phyloP scores from a whole-genome alignment of 805 yeast genomes.

The Candida maris region DNA sequence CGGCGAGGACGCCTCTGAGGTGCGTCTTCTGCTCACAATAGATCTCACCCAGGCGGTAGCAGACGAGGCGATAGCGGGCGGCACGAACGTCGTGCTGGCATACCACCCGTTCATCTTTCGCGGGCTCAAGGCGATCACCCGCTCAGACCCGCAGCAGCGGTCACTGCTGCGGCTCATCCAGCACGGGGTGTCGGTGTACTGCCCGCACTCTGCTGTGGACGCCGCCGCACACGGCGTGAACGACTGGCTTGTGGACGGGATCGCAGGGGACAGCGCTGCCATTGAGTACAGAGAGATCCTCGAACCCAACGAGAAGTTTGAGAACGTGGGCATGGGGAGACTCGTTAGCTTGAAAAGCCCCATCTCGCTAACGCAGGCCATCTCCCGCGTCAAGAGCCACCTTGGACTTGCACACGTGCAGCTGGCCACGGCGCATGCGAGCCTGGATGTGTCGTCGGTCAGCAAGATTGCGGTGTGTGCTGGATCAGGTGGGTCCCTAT shows the following conservation, averaged over 20 bases:
- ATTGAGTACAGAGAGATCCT: constrained; percentile 35
- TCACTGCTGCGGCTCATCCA: constrained; percentile 71
- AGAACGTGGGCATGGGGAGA: constrained; percentile 81
- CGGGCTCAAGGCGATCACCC: constrained; percentile 71
- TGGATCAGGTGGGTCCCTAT: constrained; percentile 86
- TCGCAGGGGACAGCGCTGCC: constrained; percentile 23
- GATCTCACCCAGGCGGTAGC: constrained; percentile 84
- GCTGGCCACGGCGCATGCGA: constrained; percentile 42
- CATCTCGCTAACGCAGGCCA: constrained; percentile 40
- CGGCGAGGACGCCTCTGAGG: constrained; percentile 9
- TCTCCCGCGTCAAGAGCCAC: constrained; percentile 48
- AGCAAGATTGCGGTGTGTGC: constrained; percentile 82
- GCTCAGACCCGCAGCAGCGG: constrained; percentile 70
- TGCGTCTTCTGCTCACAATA: constrained; percentile 60
- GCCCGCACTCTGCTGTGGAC: constrained; percentile 95
- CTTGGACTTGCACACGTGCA: constrained; percentile 58
- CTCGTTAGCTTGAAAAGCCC: constrained; percentile 47
- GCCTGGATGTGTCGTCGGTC: constrained; percentile 35
- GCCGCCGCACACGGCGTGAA: constrained; percentile 92
- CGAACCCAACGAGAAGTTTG: constrained; percentile 39
- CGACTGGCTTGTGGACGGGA: constrained; percentile 77
- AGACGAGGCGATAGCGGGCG: constrained; percentile 67
- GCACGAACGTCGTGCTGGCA: constrained; percentile 64
- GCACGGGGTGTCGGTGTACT: constrained; percentile 81
- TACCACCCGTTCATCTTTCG: constrained; percentile 94